A percentile compares a stretch with the other conserved stretches of the same genome.
phyloP scores from a whole-genome alignment of 192 early-diverging fungal species.

The Coemansia sp. region DNA sequence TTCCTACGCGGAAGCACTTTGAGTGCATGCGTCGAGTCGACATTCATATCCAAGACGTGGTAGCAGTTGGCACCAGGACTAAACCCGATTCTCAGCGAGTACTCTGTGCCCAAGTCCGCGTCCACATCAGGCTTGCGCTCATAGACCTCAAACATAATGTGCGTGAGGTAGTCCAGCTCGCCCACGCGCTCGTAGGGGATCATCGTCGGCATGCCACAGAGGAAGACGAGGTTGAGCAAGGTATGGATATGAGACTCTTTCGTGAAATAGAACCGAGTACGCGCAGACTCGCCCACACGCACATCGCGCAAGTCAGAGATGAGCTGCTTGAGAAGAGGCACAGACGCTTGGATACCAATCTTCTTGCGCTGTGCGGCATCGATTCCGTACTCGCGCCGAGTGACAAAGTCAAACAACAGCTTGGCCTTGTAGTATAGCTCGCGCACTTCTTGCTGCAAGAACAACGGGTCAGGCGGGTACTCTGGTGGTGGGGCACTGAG shows the following conservation, averaged over 20 bases:
- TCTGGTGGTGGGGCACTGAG: constrained; percentile 18
- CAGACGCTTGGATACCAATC: constrained; percentile 81
- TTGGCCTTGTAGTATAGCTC: constrained; percentile 84
- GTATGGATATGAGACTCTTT: constrained; percentile 95
- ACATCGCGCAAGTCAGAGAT: constrained; percentile 67
- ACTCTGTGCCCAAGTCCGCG: constrained; percentile 65
- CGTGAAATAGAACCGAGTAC: constrained; percentile 89
- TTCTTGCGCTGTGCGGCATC: constrained; percentile 78
- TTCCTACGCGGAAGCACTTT: constrained; percentile 85
- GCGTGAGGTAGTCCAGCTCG: constrained; percentile 96
- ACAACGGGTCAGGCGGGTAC: constrained; percentile 55
- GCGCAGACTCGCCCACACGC: constrained; percentile 18
- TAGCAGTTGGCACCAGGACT: constrained; percentile 90
- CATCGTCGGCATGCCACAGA: constrained; percentile 81
- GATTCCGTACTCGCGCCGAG: constrained; percentile 93
- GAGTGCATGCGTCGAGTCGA: constrained; percentile 82
- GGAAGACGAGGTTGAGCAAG: constrained; percentile 88
- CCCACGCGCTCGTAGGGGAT: constrained; percentile 67
- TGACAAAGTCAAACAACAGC: constrained; percentile 91
- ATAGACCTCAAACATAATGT: constrained; percentile 97
- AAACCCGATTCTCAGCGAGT: constrained; percentile 87
- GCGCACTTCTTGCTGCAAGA: constrained; percentile 60
- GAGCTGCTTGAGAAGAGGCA: constrained; percentile 80
- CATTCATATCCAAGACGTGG: constrained; percentile 86
- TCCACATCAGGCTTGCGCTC: constrained; percentile 71